These are phyloP conservation scores for Podosphaera xanthii DNA, from an alignment of 2,329 filamentous ascomycete genomes.

Conservation along the genomic window DNA sequence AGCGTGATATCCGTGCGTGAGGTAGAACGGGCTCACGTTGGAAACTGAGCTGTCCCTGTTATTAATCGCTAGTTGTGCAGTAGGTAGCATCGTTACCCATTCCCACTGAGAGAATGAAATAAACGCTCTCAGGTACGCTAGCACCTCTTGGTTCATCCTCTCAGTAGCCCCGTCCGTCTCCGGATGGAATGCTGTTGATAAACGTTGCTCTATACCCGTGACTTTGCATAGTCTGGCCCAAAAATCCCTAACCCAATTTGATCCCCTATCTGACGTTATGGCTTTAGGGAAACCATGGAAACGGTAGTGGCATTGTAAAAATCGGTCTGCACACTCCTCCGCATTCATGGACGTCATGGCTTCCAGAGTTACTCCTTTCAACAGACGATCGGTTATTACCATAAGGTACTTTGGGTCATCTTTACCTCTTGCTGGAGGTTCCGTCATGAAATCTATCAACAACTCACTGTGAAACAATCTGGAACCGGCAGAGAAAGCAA, in stretches of 20 bases:
- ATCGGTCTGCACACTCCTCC: background rate
- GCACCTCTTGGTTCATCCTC: too few species aligned
- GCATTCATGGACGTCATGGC: background rate
- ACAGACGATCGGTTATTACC: background rate
- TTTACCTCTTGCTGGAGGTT: background rate
- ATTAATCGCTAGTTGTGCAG: background rate
- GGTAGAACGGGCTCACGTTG: background rate
- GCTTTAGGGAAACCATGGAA: background rate
- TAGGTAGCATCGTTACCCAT: background rate
- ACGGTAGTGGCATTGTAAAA: background rate
- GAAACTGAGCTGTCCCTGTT: background rate
- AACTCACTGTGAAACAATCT: background rate
- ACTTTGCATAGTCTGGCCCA: background rate
- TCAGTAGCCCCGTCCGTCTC: too few species aligned
- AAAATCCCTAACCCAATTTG: background rate
- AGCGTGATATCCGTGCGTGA: background rate
- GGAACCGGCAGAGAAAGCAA: background rate
- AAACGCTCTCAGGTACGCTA: too few species aligned
- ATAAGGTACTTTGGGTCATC: background rate
- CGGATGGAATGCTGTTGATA: too few species aligned
- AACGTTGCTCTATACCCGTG: too few species aligned
- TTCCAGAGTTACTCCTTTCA: background rate
- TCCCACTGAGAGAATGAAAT: background rate
- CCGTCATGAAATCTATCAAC: background rate
- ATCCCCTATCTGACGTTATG: background rate